Evolutionary conservation across 2,329 filamentous ascomycete species (phyloP).

Genomic region (Fusarium gaditjirri): DNA sequence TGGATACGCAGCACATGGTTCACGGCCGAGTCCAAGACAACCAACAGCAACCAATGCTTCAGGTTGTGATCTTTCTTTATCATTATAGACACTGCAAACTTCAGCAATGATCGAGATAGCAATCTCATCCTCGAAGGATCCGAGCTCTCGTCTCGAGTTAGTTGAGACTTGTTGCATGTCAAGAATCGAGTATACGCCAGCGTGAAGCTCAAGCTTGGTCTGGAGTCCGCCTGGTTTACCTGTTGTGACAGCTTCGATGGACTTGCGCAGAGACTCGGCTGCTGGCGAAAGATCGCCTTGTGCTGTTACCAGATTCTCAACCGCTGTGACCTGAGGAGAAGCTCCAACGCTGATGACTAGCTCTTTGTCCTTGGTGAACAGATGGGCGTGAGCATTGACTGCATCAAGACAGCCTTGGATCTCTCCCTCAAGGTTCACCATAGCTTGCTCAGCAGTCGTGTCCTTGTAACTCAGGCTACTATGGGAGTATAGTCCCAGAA

Average conservation of each 20-base stretch:
- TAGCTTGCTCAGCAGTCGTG: conserved; percentile 41
- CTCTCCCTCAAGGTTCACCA: conserved; percentile 45
- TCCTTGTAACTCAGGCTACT: conserved; percentile 49
- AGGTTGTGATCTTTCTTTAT: conserved; percentile 42
- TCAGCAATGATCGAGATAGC: conserved; percentile 69
- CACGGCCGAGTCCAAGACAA: conserved; percentile 67
- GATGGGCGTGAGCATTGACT: conserved; percentile 1
- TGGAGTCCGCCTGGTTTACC: conserved; percentile 7
- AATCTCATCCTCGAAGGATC: conserved; percentile 56
- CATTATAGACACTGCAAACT: conserved; percentile 68
- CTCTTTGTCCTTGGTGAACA: conserved; percentile 28
- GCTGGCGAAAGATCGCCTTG: not conserved
- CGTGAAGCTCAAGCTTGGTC: conserved; percentile 66
- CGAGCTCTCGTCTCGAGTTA: conserved; percentile 49
- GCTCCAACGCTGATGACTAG: conserved; percentile 48
- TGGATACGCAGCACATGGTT: conserved; percentile 68
- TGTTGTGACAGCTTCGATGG: not conserved
- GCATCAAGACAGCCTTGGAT: conserved; percentile 47
- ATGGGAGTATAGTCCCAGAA: conserved; percentile 49
- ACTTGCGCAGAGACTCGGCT: conserved; percentile 8
- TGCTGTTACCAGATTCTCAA: conserved; percentile 39
- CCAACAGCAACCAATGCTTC: conserved; percentile 70
- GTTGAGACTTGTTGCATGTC: conserved; percentile 74
- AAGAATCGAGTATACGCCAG: conserved; percentile 71
- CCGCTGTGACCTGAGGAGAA: conserved; percentile 46